Evolutionary conservation across 176 grass and related monocot species (phyloP), one percentile per base, ranked within the genome.

Genomic region (Musa troglodytarum): DNA sequence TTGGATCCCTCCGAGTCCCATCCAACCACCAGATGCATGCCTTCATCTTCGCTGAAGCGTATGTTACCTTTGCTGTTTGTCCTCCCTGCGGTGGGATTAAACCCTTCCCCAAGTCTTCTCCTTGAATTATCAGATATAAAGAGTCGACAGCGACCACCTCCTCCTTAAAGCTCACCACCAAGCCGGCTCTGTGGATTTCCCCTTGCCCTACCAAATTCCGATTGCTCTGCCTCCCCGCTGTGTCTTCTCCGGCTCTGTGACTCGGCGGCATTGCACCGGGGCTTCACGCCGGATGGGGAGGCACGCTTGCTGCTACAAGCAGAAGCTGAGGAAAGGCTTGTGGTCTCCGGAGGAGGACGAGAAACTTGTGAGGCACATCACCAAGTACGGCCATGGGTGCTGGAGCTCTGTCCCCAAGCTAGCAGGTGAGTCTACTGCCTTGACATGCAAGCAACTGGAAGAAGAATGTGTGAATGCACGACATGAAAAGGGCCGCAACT

Each of bases 351-450:
- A 70, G 17, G 68, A 70, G 68, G 68, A 70, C 19, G 68, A 49
- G 68, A 70, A 70, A 49, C 68, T 70, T 1, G 34, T 70, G 15
- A 21, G 51, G 43, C 49, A 70, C 68, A 70, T 70, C 68, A 11
- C 16, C 29, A 21, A 12, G 49, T 50, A 50, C 68, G 68, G 68
- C 68, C 68, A 70, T 19, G 68, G 68, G 19, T 70, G 68, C 68
- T 70, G 68, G 68, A 70, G 68, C 43, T 70, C 68, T n/a, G 68
- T 70, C 49, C 68, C 68, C 49, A 70, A 70, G 68, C 29, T 70
- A 10, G 68, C 68, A 70, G 68, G 65, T 66, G 7, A 20, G 55
- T 5, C 14, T 61, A 17, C 17, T 61, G 14, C 3, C 1, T 19
- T 61, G 57, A 4, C 17, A n/a, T 61, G 17, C 19, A 8, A 6